Evolutionary conservation across 768 basidiomycete genomes (phyloP), one percentile per base, ranked within the genome.

Genomic region (Inosperma sp.): DNA sequence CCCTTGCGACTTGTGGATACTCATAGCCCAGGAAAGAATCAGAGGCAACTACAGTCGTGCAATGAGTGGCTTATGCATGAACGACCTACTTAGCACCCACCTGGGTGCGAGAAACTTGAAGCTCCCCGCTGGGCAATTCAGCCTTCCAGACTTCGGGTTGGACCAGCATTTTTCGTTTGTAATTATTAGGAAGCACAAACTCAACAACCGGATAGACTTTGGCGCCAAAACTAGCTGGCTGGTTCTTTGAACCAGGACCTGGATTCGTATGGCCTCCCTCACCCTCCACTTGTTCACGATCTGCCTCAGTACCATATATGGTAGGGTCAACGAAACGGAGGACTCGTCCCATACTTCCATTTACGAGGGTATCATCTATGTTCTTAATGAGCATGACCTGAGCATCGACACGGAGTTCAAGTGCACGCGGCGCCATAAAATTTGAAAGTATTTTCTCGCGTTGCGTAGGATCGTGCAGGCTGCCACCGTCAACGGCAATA

Each of bases 311-410:
- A 10, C 72, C 74, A 56, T 75, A 77, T 6, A 65, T 57, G 0
- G 65, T 63, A 1, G 79, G 78, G 52, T 84, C 82, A 27, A 72
- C 70, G 65, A 99, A 99, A 3, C 80, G 77, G 23, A 86, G 59
- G 16, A 99, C 79, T 34, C 80, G 83, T 7, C 96, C 96, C 77
- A 96, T 88, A 49, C 84, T 91, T 1, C 96, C 96, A 61, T 99
- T 99, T 37, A 97, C 96, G 7, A 98, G 79, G 3, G 75, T 79
- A 5, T 93, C 92, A 58, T 94, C 90, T 46, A 86, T 71, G 62
- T 98, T 98, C 73, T 97, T 97, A 68, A 93, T 90, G 26, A 96
- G 76, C 93, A 96, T 97, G 33, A 91, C 88, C 67, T 97, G 95
- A 6, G 90, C 86, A 49, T 85, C 84, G 22, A 84, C 61, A 40